Base-by-base conservation (phyloP, 108 stramenopile genomes). In the Cylindrotheca fusiformis region DNA sequence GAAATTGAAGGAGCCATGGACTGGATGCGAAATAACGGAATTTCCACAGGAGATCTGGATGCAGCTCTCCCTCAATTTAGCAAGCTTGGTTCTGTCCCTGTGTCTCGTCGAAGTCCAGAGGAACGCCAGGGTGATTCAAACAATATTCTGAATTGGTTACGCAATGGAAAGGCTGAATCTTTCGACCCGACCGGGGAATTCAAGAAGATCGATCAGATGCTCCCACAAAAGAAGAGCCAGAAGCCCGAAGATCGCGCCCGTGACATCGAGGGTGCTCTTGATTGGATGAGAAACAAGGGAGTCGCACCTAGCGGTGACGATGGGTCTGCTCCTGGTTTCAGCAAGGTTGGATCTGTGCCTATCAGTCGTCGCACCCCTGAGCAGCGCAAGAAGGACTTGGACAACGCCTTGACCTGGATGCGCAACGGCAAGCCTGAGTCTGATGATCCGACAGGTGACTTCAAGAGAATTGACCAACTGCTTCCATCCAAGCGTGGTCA, bases 1-100 rank as follows among this genome's bases (percentile, higher is more conserved):
- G 76, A 77, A 14, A 66, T 77, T 36, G 69, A 71, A 30, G 57
- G 44, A 49, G 69, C 76, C 14, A 45, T 77, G 44, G 48, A 67
- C 31, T 77, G 76, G 76, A 30, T 77, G 4, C 69, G 69, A 4
- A 60, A 49, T 6, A 56, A 58, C 30, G 63, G 55, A 26, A 64
- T 44, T 8, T 49, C 24, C 2, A 58, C 58, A 52, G 12, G 58
- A 33, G 65, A 63, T 24, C 55, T 58, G n/a, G 20, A 23, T 1
- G 66, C 12, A 2, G 26, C 47, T 1, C 5, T 54, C 29, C 51
- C 52, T 17, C 48, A 32, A 2, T 71, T 71, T 30, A 31, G 50
- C 28, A 25, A 32, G 24, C 22, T 63, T 50, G 56, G 29, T 23
- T 10, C 55, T n/a, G 36, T 63, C 17, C 62, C 70, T 41, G 21